These are phyloP conservation scores for Halophytophthora batemanensis DNA, from an alignment of 352 stramenopile genomes.

Conservation along the genomic window DNA sequence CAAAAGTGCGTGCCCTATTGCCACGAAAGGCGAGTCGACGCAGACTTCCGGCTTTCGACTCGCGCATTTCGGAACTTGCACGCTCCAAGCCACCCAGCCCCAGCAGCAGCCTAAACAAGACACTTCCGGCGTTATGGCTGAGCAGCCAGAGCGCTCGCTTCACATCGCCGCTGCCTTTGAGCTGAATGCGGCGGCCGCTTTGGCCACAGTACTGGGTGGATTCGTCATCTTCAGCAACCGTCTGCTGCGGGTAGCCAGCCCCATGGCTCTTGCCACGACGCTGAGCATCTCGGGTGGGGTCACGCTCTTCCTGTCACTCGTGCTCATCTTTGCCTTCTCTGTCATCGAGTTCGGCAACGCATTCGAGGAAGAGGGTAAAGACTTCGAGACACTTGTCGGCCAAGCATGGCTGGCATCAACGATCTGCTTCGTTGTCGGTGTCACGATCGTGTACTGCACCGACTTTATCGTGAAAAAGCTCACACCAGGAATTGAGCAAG, in stretches of 20 bases:
- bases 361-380: slow-evolving; percentile 26
- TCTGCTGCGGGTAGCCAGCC: slow-evolving; percentile 52
- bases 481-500: slow-evolving; percentile 20
- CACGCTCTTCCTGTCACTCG: slow-evolving; percentile 71
- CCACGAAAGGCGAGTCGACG: no score
- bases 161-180: slow-evolving; percentile 27
- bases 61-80: no score
- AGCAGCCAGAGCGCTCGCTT: no score
- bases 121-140: no score
- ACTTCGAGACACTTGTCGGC: slow-evolving; percentile 16
- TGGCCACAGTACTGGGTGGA: slow-evolving; percentile 53
- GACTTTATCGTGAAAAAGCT: slow-evolving; percentile 46
- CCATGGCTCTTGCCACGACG: slow-evolving; percentile 44
- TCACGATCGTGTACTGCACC: slow-evolving; percentile 52
- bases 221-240: slow-evolving; percentile 52
- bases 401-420: slow-evolving; percentile 77
- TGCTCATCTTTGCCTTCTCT: slow-evolving; percentile 52
- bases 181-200: slow-evolving; percentile 38
- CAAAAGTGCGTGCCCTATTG: no score
- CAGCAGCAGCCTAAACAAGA: no score
- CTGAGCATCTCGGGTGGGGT: slow-evolving; percentile 61
- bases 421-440: slow-evolving; percentile 79
- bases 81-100: no score
- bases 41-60: no score
- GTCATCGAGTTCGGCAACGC: slow-evolving; percentile 27